A percentile compares a stretch with the other conserved stretches of the same genome.
phyloP scores from a whole-genome alignment of 768 basidiomycete genomes.

The Leccinum uliginosum region DNA sequence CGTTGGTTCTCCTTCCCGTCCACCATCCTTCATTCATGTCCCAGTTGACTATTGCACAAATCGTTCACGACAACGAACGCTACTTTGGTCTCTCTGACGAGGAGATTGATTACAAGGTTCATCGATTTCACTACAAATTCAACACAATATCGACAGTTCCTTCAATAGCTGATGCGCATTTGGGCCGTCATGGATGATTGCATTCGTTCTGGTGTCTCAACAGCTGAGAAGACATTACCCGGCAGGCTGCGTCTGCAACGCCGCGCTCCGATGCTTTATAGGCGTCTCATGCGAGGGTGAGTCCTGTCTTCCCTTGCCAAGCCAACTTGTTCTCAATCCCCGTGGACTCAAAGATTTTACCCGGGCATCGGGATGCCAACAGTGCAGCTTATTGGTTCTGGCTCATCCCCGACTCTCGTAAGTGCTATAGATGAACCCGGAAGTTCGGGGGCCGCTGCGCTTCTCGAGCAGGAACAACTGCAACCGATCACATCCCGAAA shows the following conservation, averaged over 20 bases:
- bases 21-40: constrained; percentile 7
- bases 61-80: constrained; percentile 89
- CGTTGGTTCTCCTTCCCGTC: constrained; percentile 1
- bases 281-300: constrained; percentile 85
- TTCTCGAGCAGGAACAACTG: constrained; percentile 2
- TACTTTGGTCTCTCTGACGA: constrained; percentile 73
- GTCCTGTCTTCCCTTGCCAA: constrained; percentile 7
- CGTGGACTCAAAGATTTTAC: constrained; percentile 41
- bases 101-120: constrained; percentile 70
- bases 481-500: constrained; percentile 1
- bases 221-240: constrained; percentile 74
- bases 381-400: constrained; percentile 34
- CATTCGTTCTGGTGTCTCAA: constrained; percentile 80
- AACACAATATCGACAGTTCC: background rate
- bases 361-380: constrained; percentile 40
- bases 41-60: constrained; percentile 90
- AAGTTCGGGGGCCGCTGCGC: background rate
- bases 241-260: constrained; percentile 78
- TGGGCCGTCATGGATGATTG: constrained; percentile 94
- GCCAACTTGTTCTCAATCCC: constrained; percentile 16
- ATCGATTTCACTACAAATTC: background rate
- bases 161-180: constrained; percentile 57
- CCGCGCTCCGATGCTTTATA: constrained; percentile 85
- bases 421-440: constrained; percentile 26
- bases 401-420: constrained; percentile 10